A percentile compares a stretch with the other conserved stretches of the same genome.
Conservation (phyloP, 495 filamentous ascomycete species). For the Daldinia decipiens region DNA sequence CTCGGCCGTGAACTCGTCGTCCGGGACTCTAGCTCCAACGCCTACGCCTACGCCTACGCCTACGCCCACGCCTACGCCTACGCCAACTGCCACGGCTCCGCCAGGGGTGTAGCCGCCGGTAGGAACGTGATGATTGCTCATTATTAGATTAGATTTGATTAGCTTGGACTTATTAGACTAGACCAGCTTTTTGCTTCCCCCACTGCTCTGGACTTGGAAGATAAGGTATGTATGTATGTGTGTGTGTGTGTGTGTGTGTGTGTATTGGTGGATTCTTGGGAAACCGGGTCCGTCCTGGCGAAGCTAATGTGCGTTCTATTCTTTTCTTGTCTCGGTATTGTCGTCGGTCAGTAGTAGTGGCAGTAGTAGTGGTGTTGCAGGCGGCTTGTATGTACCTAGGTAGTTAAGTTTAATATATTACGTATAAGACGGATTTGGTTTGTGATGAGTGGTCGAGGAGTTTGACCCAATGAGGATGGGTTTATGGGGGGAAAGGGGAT, state of each 20-base stretch:
- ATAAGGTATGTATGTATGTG: not conserved
- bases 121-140: slow-evolving; percentile 1
- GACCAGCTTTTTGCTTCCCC: not conserved
- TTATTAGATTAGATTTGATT: not conserved
- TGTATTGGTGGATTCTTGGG: not conserved
- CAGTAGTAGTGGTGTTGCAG: no score
- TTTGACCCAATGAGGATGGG: not conserved
- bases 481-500: slow-evolving; percentile 4
- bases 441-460: not conserved
- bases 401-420: not conserved
- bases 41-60: not conserved
- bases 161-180: no score
- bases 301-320: slow-evolving; percentile 1
- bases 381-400: not conserved
- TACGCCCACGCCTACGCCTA: not conserved
- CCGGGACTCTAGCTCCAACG: not conserved
- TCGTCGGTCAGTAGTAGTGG: slow-evolving; percentile 1
- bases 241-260: not conserved
- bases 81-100: slow-evolving; percentile 4
- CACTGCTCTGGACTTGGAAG: not conserved
- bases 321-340: not conserved
- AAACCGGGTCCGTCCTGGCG: not conserved
- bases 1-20: slow-evolving; percentile 46
- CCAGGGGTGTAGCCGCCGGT: slow-evolving; percentile 13
- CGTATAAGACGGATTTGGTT: not conserved